Evolutionary conservation across 768 basidiomycete species (phyloP).

Genomic region (Mycena galericulata): DNA sequence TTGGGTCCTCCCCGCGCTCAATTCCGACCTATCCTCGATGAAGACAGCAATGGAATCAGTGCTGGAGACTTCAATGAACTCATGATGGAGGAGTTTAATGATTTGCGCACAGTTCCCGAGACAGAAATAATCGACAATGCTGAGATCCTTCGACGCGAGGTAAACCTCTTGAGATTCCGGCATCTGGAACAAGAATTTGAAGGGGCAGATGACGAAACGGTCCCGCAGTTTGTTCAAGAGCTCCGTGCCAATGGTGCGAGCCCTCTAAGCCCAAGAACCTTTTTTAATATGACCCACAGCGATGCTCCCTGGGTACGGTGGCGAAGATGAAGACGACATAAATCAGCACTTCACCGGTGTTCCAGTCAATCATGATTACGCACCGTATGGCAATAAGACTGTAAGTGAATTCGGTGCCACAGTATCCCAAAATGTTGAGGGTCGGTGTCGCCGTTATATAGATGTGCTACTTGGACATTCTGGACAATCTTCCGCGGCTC

Average conservation of each 20-base stretch:
- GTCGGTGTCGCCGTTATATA: not conserved
- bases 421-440: not conserved
- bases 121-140: no score
- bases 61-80: no score
- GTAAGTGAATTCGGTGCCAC: not conserved
- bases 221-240: not conserved
- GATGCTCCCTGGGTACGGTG: not conserved
- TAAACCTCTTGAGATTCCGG: not conserved
- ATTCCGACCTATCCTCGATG: no score
- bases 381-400: slow-evolving; percentile 19
- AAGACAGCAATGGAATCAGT: no score
- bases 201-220: not conserved
- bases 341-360: slow-evolving; percentile 8
- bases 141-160: not conserved
- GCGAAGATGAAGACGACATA: slow-evolving; percentile 7
- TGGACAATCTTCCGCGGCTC: slow-evolving; percentile 48
- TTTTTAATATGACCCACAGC: no score
- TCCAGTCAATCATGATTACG: slow-evolving; percentile 6
- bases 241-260: no score
- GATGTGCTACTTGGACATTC: slow-evolving; percentile 41
- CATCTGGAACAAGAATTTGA: not conserved
- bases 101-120: no score
- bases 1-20: no score
- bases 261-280: no score
- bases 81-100: no score